Evolutionary conservation across 306 rosid species (phyloP), one percentile per base, ranked within the genome.

Genomic region (Canavalia ensiformis): DNA sequence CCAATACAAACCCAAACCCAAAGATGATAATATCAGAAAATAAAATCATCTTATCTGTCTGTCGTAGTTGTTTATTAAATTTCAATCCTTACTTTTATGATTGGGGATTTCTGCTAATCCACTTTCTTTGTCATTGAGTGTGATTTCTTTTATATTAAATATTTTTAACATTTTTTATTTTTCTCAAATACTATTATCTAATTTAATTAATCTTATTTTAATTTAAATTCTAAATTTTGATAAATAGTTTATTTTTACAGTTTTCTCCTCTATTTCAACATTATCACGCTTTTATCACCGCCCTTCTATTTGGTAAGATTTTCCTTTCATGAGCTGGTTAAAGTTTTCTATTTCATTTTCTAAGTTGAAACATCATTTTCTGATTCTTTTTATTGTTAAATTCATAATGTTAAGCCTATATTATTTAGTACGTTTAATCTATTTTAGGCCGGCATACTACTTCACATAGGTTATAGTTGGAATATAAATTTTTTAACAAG

Each of bases 1-100:
- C 82, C 74, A 75, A 84, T 6, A 64, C 74, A 55, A 77, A 78
- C 66, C 35, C 55, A 82, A 72, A 81, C 9, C 33, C 42, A 56
- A 29, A 60, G 64, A 46, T 75, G 34, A 83, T 37, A 47, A 70
- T 46, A 57, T 13, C 57, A 59, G 47, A 6, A 30, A 58, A 33
- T 10, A 29, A 64, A 45, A 42, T 34, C 51, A 68, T 58, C 57
- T 54, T 63, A 47, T 37, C 41, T 37, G 4, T 35, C 41, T 4
- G 2, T 37, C 25, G 25, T 18, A 18, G 25, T 18, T 18, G 25
- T 18, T 18, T 18, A 18, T 18, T 18, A 18, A 18, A 37, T 37
- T 37, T 37, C 41, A 37, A 4, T 37, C 41, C 41, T 37, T 37
- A 37, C 41, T 37, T 37, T 37, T 37, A 4, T 4, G 4, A 37